Evolutionary conservation across 2,329 filamentous ascomycete species (phyloP), one percentile per base, ranked within the genome.

Genomic region (Lecanoromycetidae sp.): DNA sequence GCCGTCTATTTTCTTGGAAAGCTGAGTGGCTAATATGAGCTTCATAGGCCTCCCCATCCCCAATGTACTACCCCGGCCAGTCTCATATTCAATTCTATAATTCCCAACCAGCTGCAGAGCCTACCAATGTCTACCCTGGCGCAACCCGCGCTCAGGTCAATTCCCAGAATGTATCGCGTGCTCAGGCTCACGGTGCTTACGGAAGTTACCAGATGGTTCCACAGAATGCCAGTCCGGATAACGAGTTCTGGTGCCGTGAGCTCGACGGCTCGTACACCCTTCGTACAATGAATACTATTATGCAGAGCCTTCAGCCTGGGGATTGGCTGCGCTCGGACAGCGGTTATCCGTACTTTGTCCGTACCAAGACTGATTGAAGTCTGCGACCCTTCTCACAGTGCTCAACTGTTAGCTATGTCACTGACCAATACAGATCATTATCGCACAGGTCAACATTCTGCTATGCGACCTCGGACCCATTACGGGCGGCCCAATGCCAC

Each of bases 171-270:
- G 49, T 54, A n/a, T 52, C 55, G 33, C 54, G 59, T 34, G 59
- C 57, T 35, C 49, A 50, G 12, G 51, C 46, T 13, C 50, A 52
- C 13, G 55, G 55, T 15, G 50, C 53, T 8, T 55, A 52, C 26
- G 49, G 56, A 22, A 57, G 57, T 30, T 54, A 54, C 22, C 55
- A 55, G 33, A 53, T 63, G 23, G 56, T 58, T 19, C 63, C 63
- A 1, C 60, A 60, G 49, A 57, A 58, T 46, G 55, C 60, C 2
- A 55, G 51, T 10, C 45, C 56, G 17, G 56, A 57, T 26, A 57
- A 59, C 38, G 56, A 61, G 35, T 63, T 58, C 46, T 66, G 59
- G 57, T 61, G 59, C 48, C 59, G 58, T 35, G 62, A 66, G 46
- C 36, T 60, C 20, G 59, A 64, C 52, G 60, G 60, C 10, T 54